Conservation (phyloP, 2,329 filamentous ascomycete species). For the Simplicillium sp. region DNA sequence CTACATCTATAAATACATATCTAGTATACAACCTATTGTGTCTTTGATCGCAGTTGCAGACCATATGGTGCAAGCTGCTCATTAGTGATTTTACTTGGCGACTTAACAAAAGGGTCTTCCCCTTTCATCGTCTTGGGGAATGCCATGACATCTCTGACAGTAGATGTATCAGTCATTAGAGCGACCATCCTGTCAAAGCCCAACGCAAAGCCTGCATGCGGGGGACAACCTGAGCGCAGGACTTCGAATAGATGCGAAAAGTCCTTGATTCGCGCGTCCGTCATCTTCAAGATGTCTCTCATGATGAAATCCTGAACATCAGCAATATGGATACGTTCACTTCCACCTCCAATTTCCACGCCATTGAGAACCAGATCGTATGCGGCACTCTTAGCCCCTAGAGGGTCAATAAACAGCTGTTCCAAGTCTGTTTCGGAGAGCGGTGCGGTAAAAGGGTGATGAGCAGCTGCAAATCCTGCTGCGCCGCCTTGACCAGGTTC, state of each 20-base stretch:
- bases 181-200: slow-evolving; percentile 85
- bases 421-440: slow-evolving; percentile 63
- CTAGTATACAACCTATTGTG: too few relatives aligned
- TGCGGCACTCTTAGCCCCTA: slow-evolving; percentile 70
- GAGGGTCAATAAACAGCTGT: slow-evolving; percentile 61
- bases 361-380: slow-evolving; percentile 97
- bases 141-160: slow-evolving; percentile 86
- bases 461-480: slow-evolving; percentile 75
- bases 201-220: slow-evolving; percentile 86
- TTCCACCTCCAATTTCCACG: slow-evolving; percentile 87
- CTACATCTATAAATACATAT: slow-evolving; percentile 40
- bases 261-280: slow-evolving; percentile 58
- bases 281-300: slow-evolving; percentile 74
- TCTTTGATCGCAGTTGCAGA: slow-evolving; percentile 17
- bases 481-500: slow-evolving; percentile 71
- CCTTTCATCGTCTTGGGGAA: slow-evolving; percentile 93
- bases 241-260: slow-evolving; percentile 82
- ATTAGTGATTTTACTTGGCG: slow-evolving; percentile 59
- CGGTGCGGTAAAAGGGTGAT: slow-evolving; percentile 94
- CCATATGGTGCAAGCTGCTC: slow-evolving; percentile 42
- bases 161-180: slow-evolving; percentile 65
- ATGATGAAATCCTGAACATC: slow-evolving; percentile 78
- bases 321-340: slow-evolving; percentile 80
- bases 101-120: slow-evolving; percentile 74
- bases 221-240: slow-evolving; percentile 77